These are phyloP conservation scores for Nyctanthes arbortristis DNA, from an alignment of 257 asterid species.

Conservation along the genomic window DNA sequence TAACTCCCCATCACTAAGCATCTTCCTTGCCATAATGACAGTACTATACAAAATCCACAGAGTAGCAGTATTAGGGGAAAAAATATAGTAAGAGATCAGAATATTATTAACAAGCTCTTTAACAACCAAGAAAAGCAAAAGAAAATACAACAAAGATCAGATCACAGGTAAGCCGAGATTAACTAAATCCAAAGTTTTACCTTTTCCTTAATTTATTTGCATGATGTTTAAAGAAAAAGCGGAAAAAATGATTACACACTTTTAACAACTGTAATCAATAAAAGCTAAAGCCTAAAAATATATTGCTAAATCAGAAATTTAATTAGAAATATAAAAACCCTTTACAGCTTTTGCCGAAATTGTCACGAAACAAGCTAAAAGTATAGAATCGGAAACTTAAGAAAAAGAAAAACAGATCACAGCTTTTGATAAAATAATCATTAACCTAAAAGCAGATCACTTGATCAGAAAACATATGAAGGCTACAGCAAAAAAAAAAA, in stretches of 20 bases:
- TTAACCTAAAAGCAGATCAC: too few relatives aligned
- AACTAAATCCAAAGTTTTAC: not conserved
- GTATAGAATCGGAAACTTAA: too few relatives aligned
- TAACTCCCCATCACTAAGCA: conserved; percentile 78
- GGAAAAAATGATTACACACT: not conserved
- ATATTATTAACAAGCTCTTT: conserved; percentile 1
- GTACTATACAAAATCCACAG: conserved; percentile 31
- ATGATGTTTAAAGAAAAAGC: too few relatives aligned
- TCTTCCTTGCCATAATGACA: conserved; percentile 81
- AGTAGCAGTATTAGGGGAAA: conserved; percentile 12
- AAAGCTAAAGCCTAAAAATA: not conserved
- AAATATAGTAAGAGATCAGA: conserved; percentile 14
- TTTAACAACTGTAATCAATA: not conserved
- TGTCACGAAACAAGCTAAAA: too few relatives aligned
- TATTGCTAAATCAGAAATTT: too few relatives aligned
- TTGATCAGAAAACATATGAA: not conserved
- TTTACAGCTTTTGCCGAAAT: too few relatives aligned
- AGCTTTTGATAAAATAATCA: too few relatives aligned
- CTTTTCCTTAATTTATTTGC: too few relatives aligned
- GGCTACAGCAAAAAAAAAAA: too few relatives aligned
- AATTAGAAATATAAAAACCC: too few relatives aligned
- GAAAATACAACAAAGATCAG: not conserved
- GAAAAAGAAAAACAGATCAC: too few relatives aligned
- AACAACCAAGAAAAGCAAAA: not conserved
- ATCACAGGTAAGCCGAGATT: conserved; percentile 18